Evolutionary conservation across 2,329 filamentous ascomycete genomes (phyloP).

Genomic region (Aschersonia sp.): DNA sequence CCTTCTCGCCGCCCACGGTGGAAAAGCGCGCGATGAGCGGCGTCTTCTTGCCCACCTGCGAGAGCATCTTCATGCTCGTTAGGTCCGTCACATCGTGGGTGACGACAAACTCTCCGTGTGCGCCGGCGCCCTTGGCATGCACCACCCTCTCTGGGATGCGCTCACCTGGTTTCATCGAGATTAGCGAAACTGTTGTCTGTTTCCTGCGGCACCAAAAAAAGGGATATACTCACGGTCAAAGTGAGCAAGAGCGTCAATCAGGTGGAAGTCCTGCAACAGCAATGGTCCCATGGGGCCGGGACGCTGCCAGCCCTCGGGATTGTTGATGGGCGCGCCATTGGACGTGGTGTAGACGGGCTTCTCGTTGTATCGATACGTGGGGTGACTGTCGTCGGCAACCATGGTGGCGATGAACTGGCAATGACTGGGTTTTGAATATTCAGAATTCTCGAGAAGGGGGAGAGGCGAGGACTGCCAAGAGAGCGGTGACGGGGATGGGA

Average conservation of each 20-base stretch:
- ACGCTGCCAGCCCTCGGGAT: conserved; percentile 33
- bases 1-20: conserved; percentile 54
- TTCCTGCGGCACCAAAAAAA: background rate
- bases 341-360: conserved; percentile 44
- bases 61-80: conserved; percentile 39
- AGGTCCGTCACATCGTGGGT: conserved; percentile 41
- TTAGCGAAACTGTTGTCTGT: background rate
- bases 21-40: conserved; percentile 53
- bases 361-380: conserved; percentile 40
- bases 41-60: conserved; percentile 34
- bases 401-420: conserved; percentile 16
- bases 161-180: conserved; percentile 15
- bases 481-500: too few relatives aligned
- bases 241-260: background rate
- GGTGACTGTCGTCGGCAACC: conserved; percentile 26
- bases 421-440: background rate
- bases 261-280: conserved; percentile 45
- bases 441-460: too few relatives aligned
- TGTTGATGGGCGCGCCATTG: conserved; percentile 42
- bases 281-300: conserved; percentile 42
- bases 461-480: too few relatives aligned
- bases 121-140: conserved; percentile 22
- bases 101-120: conserved; percentile 45
- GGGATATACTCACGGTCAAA: conserved; percentile 2
- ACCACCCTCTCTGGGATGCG: conserved; percentile 31